Percentiles rank a stretch among this genome's conserved stretches.
phyloP scores from a whole-genome alignment of 2,329 filamentous ascomycete species.

The Botrytis fabae region DNA sequence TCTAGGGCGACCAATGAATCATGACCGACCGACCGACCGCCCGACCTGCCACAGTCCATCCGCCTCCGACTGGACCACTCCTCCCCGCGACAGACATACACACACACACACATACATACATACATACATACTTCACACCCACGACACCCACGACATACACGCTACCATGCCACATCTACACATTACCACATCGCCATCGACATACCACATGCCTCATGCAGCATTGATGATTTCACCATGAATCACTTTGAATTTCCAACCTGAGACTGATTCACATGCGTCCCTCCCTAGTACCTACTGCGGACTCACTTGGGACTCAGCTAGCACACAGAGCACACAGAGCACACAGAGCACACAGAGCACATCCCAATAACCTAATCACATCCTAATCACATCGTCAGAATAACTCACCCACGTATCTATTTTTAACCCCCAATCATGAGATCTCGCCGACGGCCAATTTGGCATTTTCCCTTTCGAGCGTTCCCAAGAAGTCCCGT shows the following conservation, averaged over 20 bases:
- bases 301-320: neutral
- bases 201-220: neutral
- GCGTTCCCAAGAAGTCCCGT: neutral
- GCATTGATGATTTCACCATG: neutral
- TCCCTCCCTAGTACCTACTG: neutral
- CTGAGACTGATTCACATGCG: neutral
- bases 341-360: too few species aligned
- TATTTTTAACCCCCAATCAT: constrained; percentile 13
- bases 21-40: too few species aligned
- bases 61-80: too few species aligned
- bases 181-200: too few species aligned
- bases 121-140: too few species aligned
- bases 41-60: too few species aligned
- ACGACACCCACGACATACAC: too few species aligned
- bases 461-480: neutral
- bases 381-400: too few species aligned
- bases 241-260: constrained; percentile 16
- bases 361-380: too few species aligned
- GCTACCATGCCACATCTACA: neutral
- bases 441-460: neutral
- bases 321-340: too few species aligned
- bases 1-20: neutral
- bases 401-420: neutral
- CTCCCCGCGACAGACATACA: too few species aligned
- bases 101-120: too few species aligned